phyloP scores from a whole-genome alignment of 169 alveolate genomes.

The Prorocentrum cordatum region DNA sequence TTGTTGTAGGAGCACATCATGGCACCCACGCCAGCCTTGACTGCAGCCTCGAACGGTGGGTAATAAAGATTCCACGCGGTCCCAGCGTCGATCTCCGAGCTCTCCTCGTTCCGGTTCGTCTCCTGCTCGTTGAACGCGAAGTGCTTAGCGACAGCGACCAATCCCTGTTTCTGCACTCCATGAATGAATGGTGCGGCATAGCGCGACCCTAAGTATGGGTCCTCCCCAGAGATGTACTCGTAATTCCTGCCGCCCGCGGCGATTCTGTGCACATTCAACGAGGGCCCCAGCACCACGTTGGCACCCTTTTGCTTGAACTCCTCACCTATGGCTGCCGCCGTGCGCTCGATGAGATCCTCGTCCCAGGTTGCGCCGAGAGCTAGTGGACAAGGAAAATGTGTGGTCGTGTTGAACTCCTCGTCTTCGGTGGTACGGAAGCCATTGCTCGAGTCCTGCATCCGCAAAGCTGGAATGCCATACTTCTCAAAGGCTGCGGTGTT shows the following conservation, averaged over 20 bases:
- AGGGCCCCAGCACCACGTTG: constrained; percentile 41
- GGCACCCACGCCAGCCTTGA: constrained; percentile 45
- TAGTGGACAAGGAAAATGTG: constrained; percentile 40
- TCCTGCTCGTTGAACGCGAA: neutral
- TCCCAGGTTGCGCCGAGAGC: constrained; percentile 39
- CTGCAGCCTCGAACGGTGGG: neutral
- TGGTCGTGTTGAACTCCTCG: too few relatives aligned
- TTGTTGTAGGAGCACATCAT: constrained; percentile 63
- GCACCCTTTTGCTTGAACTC: constrained; percentile 58
- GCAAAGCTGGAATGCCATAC: too few relatives aligned
- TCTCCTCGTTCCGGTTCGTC: neutral
- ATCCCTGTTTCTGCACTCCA: constrained; percentile 2
- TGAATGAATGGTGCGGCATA: constrained; percentile 28
- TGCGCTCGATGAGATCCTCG: neutral
- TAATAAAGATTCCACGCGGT: neutral
- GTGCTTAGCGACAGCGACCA: neutral
- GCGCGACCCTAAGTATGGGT: constrained; percentile 3
- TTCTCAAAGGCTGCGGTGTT: too few relatives aligned
- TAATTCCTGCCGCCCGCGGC: constrained; percentile 29
- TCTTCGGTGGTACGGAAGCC: too few relatives aligned
- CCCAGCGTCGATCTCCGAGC: neutral
- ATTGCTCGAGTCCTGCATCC: too few relatives aligned
- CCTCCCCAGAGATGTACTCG: too few relatives aligned
- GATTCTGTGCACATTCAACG: constrained; percentile 26
- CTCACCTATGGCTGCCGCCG: constrained; percentile 19